Evolutionary conservation across 345 rosid species (phyloP), one percentile per base, ranked within the genome.

Genomic region (Cardiospermum halicacabum): DNA sequence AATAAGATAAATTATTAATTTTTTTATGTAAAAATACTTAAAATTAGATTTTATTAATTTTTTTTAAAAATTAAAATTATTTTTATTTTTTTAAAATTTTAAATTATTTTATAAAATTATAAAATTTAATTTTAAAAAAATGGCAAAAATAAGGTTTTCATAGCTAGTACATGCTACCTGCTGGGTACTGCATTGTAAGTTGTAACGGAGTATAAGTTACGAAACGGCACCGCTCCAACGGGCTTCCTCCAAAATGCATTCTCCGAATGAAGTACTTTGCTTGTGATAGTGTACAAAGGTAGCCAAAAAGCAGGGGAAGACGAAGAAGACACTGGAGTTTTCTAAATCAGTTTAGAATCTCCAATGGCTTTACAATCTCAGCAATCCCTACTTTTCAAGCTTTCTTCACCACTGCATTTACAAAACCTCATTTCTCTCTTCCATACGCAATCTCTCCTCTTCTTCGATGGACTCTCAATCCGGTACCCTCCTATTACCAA

Each of bases 381-480:
- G 18, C 28, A n/a, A 39, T 59, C 40, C 74, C 70, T 74, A 12
- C 42, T 36, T 55, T 19, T 36, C 18, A 54, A 69, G 76, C 71
- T 56, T 77, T 67, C 74, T 71, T 47, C 65, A 53, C 39, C 31
- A 30, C 36, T 25, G 56, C 53, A 32, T 67, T 62, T 67, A 62
- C 53, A 31, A 51, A 31, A 31, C 56, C 39, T 24, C 63, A 3
- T 54, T 59, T 43, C 58, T 36, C 25, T 3, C 25, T 25, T 34
- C 31, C 30, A 7, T 4, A 45, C 25, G 58, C 19, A 9, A 30
- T 1, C 15, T 6, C 18, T 2, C 69, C 27, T 28, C 8, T 8
- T 55, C 34, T 49, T 55, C 70, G 56, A 74, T 71, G 79, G 58
- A 60, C 56, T 24, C 75, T 56, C 66, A 69, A 54, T 56, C 57